Percentiles rank a stretch among this genome's conserved stretches.
phyloP scores from a whole-genome alignment of 2,329 filamentous ascomycete genomes.

The Talaromyces albobiverticillius region DNA sequence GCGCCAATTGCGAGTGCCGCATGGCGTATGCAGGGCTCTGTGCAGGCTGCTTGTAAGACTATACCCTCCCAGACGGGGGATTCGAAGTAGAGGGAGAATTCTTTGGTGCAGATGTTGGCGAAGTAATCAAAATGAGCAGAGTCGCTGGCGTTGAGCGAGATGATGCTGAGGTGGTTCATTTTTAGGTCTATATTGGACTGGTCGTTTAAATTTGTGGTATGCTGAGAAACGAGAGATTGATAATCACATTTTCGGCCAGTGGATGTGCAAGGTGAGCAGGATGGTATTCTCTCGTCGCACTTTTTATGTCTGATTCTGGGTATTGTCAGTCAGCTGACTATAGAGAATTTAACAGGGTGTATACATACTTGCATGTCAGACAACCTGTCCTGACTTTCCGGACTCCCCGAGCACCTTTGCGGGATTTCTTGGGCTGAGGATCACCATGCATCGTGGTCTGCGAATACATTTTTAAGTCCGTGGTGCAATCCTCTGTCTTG shows the following conservation, averaged over 20 bases:
- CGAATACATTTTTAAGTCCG: background rate
- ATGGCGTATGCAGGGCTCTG: constrained; percentile 1
- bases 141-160: background rate
- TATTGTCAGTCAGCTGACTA: constrained; percentile 10
- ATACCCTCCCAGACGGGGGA: constrained; percentile 4
- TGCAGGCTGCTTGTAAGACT: constrained; percentile 1
- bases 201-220: background rate
- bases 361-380: constrained; percentile 7
- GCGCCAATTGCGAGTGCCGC: constrained; percentile 4
- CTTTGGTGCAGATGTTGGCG: background rate
- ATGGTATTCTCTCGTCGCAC: constrained; percentile 10
- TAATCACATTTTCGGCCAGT: constrained; percentile 10
- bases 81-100: constrained; percentile 6
- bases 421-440: background rate
- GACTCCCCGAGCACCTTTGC: background rate
- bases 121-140: constrained; percentile 6
- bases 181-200: background rate
- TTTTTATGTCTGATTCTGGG: constrained; percentile 11
- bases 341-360: background rate
- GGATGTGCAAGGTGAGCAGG: constrained; percentile 3
- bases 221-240: background rate
- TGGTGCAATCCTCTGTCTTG: no score
- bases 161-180: background rate
- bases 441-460: background rate
- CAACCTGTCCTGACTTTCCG: constrained; percentile 8